phyloP scores from a whole-genome alignment of 2,329 filamentous ascomycete genomes.

The Septoria linicola region DNA sequence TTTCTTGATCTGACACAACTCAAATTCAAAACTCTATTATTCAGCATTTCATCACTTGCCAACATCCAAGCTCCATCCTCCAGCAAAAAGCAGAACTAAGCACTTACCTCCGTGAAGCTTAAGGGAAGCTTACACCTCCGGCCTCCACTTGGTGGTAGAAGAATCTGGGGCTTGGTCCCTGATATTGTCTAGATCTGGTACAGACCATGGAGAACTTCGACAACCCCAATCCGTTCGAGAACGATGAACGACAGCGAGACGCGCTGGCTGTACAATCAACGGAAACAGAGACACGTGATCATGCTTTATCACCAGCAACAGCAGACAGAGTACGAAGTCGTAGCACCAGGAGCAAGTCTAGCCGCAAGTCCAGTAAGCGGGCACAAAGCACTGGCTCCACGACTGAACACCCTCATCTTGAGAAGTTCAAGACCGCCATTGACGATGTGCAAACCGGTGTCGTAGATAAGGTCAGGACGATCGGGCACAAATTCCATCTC shows the following conservation, averaged over 20 bases:
- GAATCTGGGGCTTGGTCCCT: not conserved
- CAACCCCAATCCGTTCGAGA: conserved; percentile 18
- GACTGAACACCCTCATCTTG: conserved; percentile 9
- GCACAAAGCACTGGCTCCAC: conserved; percentile 1
- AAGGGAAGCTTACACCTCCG: conserved; percentile 7
- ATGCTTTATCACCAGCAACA: not conserved
- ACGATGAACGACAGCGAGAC: not conserved
- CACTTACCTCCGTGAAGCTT: conserved; percentile 5
- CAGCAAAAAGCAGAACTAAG: conserved; percentile 9
- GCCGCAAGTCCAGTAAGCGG: not conserved
- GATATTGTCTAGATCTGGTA: not conserved
- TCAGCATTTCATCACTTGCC: conserved; percentile 13
- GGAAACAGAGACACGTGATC: not conserved
- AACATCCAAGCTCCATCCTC: not conserved
- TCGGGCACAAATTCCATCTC: conserved; percentile 16
- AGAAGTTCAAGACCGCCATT: conserved; percentile 19
- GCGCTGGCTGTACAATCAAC: not conserved
- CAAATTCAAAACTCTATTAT: conserved; percentile 10
- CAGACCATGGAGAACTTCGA: conserved; percentile 17
- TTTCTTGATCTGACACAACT: too few relatives aligned
- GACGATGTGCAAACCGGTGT: conserved; percentile 20
- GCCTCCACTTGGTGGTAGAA: not conserved
- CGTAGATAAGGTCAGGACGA: conserved; percentile 18
- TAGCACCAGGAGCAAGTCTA: conserved; percentile 2
- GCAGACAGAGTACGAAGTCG: not conserved